Conservation (phyloP, 2,329 filamentous ascomycete genomes). For the Epichloe hybrida region DNA sequence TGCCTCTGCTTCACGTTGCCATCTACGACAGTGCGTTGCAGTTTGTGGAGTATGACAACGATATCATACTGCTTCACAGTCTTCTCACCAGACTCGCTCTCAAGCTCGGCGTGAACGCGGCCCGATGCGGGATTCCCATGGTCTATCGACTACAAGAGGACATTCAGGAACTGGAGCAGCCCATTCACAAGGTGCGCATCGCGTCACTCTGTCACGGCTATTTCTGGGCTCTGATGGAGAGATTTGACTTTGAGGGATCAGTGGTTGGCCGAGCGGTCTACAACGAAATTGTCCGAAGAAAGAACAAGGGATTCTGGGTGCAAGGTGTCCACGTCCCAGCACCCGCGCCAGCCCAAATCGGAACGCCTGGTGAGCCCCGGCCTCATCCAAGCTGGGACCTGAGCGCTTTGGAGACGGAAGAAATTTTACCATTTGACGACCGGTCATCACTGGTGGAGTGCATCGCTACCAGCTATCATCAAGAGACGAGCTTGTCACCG, state of each 20-base stretch:
- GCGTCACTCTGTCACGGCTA: constrained; percentile 83
- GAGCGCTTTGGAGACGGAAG: constrained; percentile 45
- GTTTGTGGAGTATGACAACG: constrained; percentile 55
- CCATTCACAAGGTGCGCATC: constrained; percentile 61
- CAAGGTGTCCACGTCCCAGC: constrained; percentile 60
- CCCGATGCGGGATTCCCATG: constrained; percentile 72
- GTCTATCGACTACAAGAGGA: constrained; percentile 79
- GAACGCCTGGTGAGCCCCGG: constrained; percentile 33
- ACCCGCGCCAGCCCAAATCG: constrained; percentile 47
- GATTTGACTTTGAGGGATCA: constrained; percentile 62
- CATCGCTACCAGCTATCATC: constrained; percentile 63
- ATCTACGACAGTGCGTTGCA: constrained; percentile 83
- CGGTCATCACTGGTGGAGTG: constrained; percentile 57
- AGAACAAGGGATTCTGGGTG: constrained; percentile 66
- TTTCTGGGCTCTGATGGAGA: constrained; percentile 65
- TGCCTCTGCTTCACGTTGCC: constrained; percentile 70
- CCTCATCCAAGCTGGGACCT: constrained; percentile 33
- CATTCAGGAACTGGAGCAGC: constrained; percentile 51
- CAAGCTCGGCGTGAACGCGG: constrained; percentile 71
- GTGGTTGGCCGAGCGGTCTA: constrained; percentile 57
- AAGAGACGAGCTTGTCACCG: constrained; percentile 46
- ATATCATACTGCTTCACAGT: constrained; percentile 64
- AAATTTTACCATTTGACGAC: constrained; percentile 63
- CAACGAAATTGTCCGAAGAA: constrained; percentile 62
- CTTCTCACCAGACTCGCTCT: constrained; percentile 62